Base-by-base conservation (phyloP, 2,329 filamentous ascomycete species). In the Fusarium continuum region DNA sequence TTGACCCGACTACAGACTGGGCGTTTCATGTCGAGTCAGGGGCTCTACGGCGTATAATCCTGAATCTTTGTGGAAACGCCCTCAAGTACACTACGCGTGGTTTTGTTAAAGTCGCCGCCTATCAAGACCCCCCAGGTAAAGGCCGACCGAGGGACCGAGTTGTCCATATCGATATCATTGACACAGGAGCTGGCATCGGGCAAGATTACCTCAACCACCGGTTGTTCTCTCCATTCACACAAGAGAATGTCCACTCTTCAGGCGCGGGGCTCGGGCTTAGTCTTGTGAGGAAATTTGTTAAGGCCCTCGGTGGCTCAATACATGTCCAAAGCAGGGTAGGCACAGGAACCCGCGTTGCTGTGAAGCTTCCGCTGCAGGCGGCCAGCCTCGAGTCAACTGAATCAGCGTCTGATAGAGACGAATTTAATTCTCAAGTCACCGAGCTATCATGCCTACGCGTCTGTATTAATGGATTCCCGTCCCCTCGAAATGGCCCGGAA, bases 151-250 rank as follows among this genome's bases (percentile, higher is more conserved):
- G 47, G 6, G 55, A 68, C 10, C 38, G 59, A 25, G 40, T 61
- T 4, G 57, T 75, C 13, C 69, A 64, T 4, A 67, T 88, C 11
- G 82, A 79, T 0, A 81, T 91, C 4, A 77, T 78, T 0, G 89
- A 91, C 65, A 88, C 88, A 0, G 89, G 89, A 2, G 82, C 80
- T 41, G 89, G 89, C 2, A 91, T 91, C 19, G 82, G 82, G 0
- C 78, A 83, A 11, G 85, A 89, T 8, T 91, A 86, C 64, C 75
- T 91, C 19, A 78, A 82, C 13, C 81, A 85, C 10, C 80, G 82
- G 11, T 73, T 91, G 0, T 91, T 88, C 67, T 84, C 81, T 0
- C 85, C 88, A 0, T 91, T 91, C 57, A 73, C 80, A 0, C 88
- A 91, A 65, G 89, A 91, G 66, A 81, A 90, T 41, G 73, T 77